phyloP scores from a whole-genome alignment of 2,329 filamentous ascomycete species.

The Ophiostoma sp. region DNA sequence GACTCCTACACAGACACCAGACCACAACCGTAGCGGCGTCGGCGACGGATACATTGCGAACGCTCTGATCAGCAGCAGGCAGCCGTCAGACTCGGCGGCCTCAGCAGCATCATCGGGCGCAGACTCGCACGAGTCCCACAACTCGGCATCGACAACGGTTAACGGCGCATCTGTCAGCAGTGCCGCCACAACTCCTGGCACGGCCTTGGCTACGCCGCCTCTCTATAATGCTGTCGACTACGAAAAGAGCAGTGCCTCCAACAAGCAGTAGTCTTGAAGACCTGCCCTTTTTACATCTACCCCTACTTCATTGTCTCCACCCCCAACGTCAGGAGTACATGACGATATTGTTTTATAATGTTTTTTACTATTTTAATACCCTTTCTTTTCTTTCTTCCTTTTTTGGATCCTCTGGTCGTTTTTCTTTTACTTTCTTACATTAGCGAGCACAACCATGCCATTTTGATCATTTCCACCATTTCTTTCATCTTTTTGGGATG shows the following conservation, averaged over 20 bases:
- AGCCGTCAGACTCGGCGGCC: background rate
- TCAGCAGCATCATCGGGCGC: background rate
- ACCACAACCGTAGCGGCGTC: background rate
- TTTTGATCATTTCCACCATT: background rate
- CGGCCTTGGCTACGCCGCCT: background rate
- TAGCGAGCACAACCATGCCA: background rate
- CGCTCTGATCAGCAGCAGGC: background rate
- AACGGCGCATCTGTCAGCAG: slow-evolving; percentile 10
- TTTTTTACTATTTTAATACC: slow-evolving; percentile 12
- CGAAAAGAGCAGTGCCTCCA: background rate
- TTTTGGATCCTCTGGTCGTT: background rate
- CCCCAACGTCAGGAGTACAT: background rate
- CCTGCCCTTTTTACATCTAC: background rate
- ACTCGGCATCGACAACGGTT: background rate
- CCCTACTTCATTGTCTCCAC: background rate
- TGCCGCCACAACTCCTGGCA: background rate
- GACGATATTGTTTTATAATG: background rate
- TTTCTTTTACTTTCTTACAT: background rate
- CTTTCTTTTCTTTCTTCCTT: background rate
- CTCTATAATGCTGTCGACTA: background rate
- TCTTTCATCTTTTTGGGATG: background rate
- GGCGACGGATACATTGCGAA: background rate
- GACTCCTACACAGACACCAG: background rate
- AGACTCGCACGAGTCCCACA: background rate
- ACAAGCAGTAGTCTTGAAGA: background rate